phyloP scores from a whole-genome alignment of 2,329 filamentous ascomycete species.

The Hymenoscyphus fructigenus region DNA sequence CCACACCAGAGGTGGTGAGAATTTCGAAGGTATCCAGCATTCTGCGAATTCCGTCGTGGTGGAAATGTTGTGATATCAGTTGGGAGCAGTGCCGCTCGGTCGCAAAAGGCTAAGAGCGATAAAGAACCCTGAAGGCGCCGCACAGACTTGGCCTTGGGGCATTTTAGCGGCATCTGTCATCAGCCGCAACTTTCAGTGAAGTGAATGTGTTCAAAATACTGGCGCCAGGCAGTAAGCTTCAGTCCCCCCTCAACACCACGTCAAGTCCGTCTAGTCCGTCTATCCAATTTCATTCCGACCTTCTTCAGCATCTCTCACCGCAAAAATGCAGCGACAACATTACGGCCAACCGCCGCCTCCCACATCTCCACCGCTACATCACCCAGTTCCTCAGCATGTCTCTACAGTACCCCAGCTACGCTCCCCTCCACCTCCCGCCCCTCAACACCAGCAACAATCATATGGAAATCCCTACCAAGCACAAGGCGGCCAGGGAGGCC shows the following conservation, averaged over 20 bases:
- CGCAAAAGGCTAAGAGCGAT: constrained; percentile 6
- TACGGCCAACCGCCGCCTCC: constrained; percentile 70
- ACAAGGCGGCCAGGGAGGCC: constrained; percentile 28
- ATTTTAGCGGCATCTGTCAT: constrained; percentile 3
- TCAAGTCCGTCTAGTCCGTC: neutral
- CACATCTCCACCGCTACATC: constrained; percentile 88
- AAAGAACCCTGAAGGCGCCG: constrained; percentile 3
- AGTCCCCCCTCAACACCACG: too few relatives aligned
- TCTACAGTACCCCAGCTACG: constrained; percentile 96
- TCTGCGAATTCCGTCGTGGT: constrained; percentile 11
- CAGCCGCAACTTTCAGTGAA: constrained; percentile 12
- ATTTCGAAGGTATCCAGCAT: constrained; percentile 99
- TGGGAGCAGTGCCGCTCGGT: neutral
- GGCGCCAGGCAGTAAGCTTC: too few relatives aligned
- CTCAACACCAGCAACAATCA: constrained; percentile 63
- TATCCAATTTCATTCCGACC: constrained; percentile 4
- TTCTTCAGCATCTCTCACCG: neutral
- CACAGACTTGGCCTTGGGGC: too few relatives aligned
- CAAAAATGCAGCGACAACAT: constrained; percentile 76
- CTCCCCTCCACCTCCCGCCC: constrained; percentile 80
- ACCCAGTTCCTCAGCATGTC: constrained; percentile 96
- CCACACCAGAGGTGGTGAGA: constrained; percentile 90
- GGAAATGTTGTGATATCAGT: neutral
- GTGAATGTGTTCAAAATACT: constrained; percentile 21
- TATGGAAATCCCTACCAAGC: constrained; percentile 65